Conservation (phyloP, 2,329 filamentous ascomycete genomes). For the Ambrosiella cleistominuta region DNA sequence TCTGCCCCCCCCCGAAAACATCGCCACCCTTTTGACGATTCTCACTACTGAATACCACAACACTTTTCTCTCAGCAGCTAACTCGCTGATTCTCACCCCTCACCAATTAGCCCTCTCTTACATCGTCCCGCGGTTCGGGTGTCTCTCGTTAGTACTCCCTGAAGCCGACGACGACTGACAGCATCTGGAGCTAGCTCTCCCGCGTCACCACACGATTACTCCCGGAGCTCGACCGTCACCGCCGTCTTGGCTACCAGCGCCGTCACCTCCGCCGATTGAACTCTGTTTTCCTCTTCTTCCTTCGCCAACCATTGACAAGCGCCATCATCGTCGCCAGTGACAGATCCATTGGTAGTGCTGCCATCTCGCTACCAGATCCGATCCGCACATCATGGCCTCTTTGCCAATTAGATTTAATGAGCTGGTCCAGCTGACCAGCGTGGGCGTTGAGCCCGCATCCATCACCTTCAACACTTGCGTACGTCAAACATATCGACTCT, state of each 20-base stretch:
- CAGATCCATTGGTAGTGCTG: too few relatives aligned
- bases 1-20: too few relatives aligned
- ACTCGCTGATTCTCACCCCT: background rate
- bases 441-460: constrained; percentile 29
- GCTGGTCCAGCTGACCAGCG: constrained; percentile 50
- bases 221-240: background rate
- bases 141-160: constrained; percentile 10
- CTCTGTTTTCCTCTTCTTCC: too few relatives aligned
- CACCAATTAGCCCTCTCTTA: background rate
- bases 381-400: constrained; percentile 34
- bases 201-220: background rate
- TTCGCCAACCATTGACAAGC: too few relatives aligned
- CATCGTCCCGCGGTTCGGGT: constrained; percentile 4
- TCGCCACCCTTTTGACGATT: background rate
- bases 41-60: background rate
- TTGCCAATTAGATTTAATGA: constrained; percentile 88
- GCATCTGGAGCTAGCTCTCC: constrained; percentile 11
- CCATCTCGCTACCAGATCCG: too few relatives aligned
- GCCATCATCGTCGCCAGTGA: too few relatives aligned
- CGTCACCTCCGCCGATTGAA: background rate
- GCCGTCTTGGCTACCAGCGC: background rate
- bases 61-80: background rate
- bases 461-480: constrained; percentile 72
- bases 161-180: background rate
- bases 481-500: constrained; percentile 21